Evolutionary conservation across 2,329 filamentous ascomycete genomes (phyloP).

Genomic region (Aspergillus ochraceoroseus): DNA sequence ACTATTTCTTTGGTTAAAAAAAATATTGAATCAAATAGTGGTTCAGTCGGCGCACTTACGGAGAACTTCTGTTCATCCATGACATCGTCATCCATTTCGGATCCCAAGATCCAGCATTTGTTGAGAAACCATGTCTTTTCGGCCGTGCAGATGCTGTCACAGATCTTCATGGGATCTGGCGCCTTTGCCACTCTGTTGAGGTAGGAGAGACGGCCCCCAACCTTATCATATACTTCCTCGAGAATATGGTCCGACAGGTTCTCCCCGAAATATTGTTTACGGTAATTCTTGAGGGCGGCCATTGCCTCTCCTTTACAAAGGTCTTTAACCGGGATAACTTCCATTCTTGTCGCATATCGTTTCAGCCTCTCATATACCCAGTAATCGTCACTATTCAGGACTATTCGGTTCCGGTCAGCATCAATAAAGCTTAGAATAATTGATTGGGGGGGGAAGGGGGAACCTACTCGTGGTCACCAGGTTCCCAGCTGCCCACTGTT

Average conservation of each 20-base stretch:
- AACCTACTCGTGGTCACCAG: constrained; percentile 64
- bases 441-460: neutral
- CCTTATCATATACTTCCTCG: constrained; percentile 74
- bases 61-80: constrained; percentile 98
- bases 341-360: constrained; percentile 88
- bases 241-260: constrained; percentile 51
- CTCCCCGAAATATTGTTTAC: constrained; percentile 71
- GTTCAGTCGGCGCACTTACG: constrained; percentile 51
- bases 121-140: constrained; percentile 78
- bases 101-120: constrained; percentile 70
- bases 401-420: constrained; percentile 41
- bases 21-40: neutral
- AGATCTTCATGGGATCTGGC: constrained; percentile 70
- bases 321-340: constrained; percentile 81
- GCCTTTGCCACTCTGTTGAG: constrained; percentile 87
- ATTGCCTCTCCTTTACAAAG: constrained; percentile 74
- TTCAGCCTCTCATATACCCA: constrained; percentile 97
- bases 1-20: constrained; percentile 46
- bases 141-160: constrained; percentile 63
- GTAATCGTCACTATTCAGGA: constrained; percentile 96
- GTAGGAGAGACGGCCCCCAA: constrained; percentile 84
- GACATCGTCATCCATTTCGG: constrained; percentile 88
- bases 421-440: neutral
- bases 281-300: constrained; percentile 70
- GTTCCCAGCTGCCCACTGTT: constrained; percentile 91